Evolutionary conservation across 441 rosid genomes (phyloP).

Genomic region (Rhodomyrtus psidioides): DNA sequence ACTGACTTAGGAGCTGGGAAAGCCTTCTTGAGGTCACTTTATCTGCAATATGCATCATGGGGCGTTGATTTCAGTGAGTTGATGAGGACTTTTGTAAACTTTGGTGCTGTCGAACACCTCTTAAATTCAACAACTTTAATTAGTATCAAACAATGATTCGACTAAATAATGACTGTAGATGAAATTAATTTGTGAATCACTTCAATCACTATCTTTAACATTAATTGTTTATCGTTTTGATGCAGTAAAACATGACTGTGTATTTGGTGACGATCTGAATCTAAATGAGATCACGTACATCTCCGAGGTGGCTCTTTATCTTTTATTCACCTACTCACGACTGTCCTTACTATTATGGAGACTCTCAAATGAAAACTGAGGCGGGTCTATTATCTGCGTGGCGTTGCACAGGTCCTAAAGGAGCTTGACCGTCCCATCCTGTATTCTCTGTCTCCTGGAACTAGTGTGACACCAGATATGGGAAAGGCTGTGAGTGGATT

Average conservation of each 20-base stretch:
- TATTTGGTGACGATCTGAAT: slow-evolving; percentile 80
- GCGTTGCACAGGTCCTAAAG: slow-evolving; percentile 51
- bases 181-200: background rate
- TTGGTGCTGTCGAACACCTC: background rate
- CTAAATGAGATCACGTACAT: slow-evolving; percentile 57
- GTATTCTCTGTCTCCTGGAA: slow-evolving; percentile 92
- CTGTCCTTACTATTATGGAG: background rate
- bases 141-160: background rate
- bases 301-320: slow-evolving; percentile 43
- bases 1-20: slow-evolving; percentile 69
- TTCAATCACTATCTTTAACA: background rate
- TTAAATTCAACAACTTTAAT: background rate
- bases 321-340: background rate
- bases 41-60: slow-evolving; percentile 80
- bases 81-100: background rate
- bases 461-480: slow-evolving; percentile 69
- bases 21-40: slow-evolving; percentile 87
- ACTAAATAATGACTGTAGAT: background rate
- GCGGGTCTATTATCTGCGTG: background rate
- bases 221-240: background rate
- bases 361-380: background rate
- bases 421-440: slow-evolving; percentile 61
- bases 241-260: slow-evolving; percentile 86
- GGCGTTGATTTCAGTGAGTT: slow-evolving; percentile 88
- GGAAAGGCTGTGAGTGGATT: slow-evolving; percentile 60